A percentile compares a stretch with the other conserved stretches of the same genome.
phyloP scores from a whole-genome alignment of 345 rosid species.

The Hibiscus tridactylites region DNA sequence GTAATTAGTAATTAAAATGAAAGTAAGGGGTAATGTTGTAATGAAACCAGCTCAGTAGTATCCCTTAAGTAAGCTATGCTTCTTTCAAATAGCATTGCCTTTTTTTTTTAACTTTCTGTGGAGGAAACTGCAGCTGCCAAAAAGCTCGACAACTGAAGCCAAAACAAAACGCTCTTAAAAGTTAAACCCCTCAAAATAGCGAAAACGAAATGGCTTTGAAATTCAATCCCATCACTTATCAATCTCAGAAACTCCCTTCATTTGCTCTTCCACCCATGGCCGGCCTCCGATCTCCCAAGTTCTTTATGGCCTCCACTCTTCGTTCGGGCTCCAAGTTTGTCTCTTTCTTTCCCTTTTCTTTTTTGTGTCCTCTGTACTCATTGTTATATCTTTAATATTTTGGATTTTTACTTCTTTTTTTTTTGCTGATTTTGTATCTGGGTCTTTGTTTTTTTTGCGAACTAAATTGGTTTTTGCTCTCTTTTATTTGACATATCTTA shows the following conservation, averaged over 20 bases:
- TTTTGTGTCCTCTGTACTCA: background rate
- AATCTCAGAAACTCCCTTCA: conserved; percentile 44
- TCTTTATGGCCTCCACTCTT: conserved; percentile 65
- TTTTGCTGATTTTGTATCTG: conserved; percentile 19
- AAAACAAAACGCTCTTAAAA: background rate
- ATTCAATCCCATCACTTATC: conserved; percentile 47
- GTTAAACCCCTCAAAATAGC: background rate
- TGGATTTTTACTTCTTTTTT: background rate
- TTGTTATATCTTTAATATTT: background rate
- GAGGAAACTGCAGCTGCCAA: conserved; percentile 3
- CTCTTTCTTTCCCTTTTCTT: background rate
- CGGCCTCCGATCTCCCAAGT: conserved; percentile 64
- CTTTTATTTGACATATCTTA: too few species aligned
- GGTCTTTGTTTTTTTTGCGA: conserved; percentile 7
- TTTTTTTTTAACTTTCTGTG: background rate
- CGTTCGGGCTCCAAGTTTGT: conserved; percentile 54
- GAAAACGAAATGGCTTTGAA: conserved; percentile 50
- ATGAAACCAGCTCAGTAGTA: too few species aligned
- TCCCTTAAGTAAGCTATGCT: background rate
- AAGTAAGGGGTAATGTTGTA: background rate
- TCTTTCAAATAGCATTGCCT: background rate
- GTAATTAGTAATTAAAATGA: background rate
- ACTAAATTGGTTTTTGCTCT: background rate
- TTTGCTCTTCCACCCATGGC: conserved; percentile 55
- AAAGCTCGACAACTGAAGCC: background rate